These are phyloP conservation scores for Vinca major DNA, from an alignment of 305 asterid genomes.

Conservation along the genomic window DNA sequence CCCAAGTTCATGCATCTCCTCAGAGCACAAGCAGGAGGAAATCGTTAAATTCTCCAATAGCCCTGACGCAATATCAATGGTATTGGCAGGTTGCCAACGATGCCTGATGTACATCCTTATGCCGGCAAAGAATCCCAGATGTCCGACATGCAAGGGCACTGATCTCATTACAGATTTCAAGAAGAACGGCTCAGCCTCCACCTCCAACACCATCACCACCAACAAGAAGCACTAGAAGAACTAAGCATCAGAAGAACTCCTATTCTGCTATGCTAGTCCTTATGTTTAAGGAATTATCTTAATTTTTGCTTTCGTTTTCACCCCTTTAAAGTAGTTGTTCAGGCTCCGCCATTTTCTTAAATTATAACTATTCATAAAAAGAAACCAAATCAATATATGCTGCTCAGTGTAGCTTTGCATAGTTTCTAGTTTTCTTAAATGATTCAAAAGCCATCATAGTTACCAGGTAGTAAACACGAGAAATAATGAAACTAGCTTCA, in stretches of 20 bases:
- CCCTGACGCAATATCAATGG: constrained; percentile 23
- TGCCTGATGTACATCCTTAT: constrained; percentile 65
- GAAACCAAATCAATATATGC: neutral
- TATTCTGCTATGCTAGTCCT: constrained; percentile 1
- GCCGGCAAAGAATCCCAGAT: constrained; percentile 38
- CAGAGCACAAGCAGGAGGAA: constrained; percentile 38
- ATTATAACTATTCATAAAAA: no score
- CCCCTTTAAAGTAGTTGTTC: no score
- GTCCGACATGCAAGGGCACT: constrained; percentile 62
- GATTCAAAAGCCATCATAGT: no score
- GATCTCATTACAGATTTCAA: constrained; percentile 47
- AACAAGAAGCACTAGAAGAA: constrained; percentile 12
- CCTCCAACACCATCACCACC: constrained; percentile 6
- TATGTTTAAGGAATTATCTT: neutral
- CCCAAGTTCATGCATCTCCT: constrained; percentile 47
- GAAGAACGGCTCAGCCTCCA: constrained; percentile 13
- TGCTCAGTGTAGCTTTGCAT: constrained; percentile 23
- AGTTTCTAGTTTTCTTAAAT: constrained; percentile 5
- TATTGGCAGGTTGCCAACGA: constrained; percentile 59
- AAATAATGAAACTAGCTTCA: no score
- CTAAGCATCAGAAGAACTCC: neutral
- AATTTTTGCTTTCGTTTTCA: neutral
- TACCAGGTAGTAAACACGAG: no score
- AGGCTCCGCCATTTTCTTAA: neutral
- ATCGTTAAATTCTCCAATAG: constrained; percentile 24